These are phyloP conservation scores for Calonectria pseudoturangicola DNA, from an alignment of 2,329 filamentous ascomycete genomes.

Conservation along the genomic window DNA sequence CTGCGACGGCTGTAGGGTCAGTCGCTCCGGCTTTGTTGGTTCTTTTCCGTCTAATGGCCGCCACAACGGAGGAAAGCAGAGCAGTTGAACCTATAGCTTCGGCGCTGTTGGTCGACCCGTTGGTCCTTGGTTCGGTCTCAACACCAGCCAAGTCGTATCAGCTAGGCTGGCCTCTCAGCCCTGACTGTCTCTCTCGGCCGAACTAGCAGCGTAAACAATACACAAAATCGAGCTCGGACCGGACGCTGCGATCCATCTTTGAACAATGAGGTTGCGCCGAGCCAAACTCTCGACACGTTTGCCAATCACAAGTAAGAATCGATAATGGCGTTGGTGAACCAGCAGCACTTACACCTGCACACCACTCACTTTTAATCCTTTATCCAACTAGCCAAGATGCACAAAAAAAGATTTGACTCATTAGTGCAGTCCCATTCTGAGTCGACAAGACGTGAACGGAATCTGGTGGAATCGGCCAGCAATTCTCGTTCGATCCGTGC, in stretches of 20 bases:
- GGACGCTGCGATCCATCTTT: conserved; percentile 1
- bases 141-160: not conserved
- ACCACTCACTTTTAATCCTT: not conserved
- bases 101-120: not conserved
- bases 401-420: too few relatives aligned
- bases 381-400: too few relatives aligned
- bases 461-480: not conserved
- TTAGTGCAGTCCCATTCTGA: not conserved
- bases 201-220: not conserved
- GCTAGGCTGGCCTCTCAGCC: not conserved
- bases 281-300: not conserved
- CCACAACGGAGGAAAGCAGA: conserved; percentile 7
- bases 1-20: conserved; percentile 1
- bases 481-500: not conserved
- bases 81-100: not conserved
- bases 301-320: not conserved
- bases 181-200: not conserved
- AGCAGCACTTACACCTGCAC: not conserved
- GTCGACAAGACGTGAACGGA: not conserved
- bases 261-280: not conserved
- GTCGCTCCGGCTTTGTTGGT: conserved; percentile 1
- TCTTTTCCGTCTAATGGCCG: conserved; percentile 4
- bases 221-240: not conserved
- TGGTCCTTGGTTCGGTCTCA: not conserved
- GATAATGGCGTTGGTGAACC: not conserved